Evolutionary conservation across 768 basidiomycete genomes (phyloP), one percentile per base, ranked within the genome.

Genomic region (Lyophyllum decastes): DNA sequence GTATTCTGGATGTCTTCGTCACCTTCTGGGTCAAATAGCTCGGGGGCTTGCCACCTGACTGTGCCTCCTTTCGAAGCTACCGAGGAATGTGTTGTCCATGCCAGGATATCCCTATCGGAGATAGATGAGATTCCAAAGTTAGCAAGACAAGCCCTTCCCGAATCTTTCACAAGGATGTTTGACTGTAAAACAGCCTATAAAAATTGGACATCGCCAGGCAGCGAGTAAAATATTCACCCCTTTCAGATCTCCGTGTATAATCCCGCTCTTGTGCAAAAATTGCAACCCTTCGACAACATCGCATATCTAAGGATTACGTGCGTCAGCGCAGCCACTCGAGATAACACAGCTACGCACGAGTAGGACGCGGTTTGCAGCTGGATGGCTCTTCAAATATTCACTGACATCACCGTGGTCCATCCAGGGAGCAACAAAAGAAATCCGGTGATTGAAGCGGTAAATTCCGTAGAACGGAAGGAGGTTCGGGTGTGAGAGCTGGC

Each of bases 381-480:
- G 62, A 24, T 70, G 57, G 9, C 1, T 7, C 41, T 60, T 49
- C 35, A 78, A 68, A 64, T 71, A 77, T 0, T 63, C 30, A 24
- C 24, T 59, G 5, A 77, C 55, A 24, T 71, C 66, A 72, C 57
- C 57, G 24, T 53, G n/a, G 21, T 52, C 27, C 52, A 53, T 52
- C 51, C 45, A 58, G 11, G 57, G 76, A 5, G 76, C 76, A 45
- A 78, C 69, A 16, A 79, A 64, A 25, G 64, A 62, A 27, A 70
- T 27, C 53, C 66, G 57, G 16, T 49, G 45, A 17, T 58, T 53
- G 2, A 66, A 44, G 40, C 63, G 60, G 55, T 66, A 66, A 11
- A 68, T 41, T 1, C 72, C 72, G 44, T 66, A 68, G 46, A 73
- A 66, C 1, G 72, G 70, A 24, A 71, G 59, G 16, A 70, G 53